A percentile compares a stretch with the other conserved stretches of the same genome.
Evolutionary conservation across 1,139 yeast species (phyloP).

Genomic region (Debaryomyces sp.): DNA sequence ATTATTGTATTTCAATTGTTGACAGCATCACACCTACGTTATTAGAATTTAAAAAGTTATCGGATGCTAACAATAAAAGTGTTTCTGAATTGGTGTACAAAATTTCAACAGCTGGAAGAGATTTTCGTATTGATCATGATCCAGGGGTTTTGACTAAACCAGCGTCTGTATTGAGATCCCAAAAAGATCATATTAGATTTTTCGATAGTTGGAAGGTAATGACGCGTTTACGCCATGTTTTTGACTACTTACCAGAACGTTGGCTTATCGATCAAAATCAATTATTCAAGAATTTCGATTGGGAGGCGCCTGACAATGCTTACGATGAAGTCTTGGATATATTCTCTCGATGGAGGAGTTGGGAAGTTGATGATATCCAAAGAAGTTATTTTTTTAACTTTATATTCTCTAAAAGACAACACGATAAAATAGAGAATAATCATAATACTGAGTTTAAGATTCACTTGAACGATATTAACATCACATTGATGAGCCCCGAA

Average conservation of each 20-base stretch:
- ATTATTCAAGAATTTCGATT: slow-evolving; percentile 21
- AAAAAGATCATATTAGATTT: slow-evolving; percentile 72
- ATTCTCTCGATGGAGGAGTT: slow-evolving; percentile 84
- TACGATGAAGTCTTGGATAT: slow-evolving; percentile 55
- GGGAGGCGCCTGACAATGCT: slow-evolving; percentile 55
- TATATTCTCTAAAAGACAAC: slow-evolving; percentile 30
- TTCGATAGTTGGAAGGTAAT: slow-evolving; percentile 88
- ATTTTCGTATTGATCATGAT: slow-evolving; percentile 69
- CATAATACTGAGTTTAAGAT: slow-evolving; percentile 1
- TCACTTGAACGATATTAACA: background rate
- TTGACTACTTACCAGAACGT: slow-evolving; percentile 57
- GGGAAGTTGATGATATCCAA: slow-evolving; percentile 66
- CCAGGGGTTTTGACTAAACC: slow-evolving; percentile 91
- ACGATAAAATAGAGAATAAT: slow-evolving; percentile 2
- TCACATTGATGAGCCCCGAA: slow-evolving; percentile 3
- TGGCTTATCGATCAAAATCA: slow-evolving; percentile 43
- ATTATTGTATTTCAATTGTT: slow-evolving; percentile 25
- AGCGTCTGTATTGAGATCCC: slow-evolving; percentile 73
- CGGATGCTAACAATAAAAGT: slow-evolving; percentile 20
- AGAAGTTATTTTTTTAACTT: slow-evolving; percentile 55
- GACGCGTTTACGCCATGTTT: slow-evolving; percentile 74
- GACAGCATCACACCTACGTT: slow-evolving; percentile 25
- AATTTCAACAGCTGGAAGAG: slow-evolving; percentile 64
- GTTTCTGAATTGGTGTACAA: slow-evolving; percentile 51
- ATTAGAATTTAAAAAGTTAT: slow-evolving; percentile 18